phyloP scores from a whole-genome alignment of 352 stramenopile genomes.

The Globisporangium radiosum region DNA sequence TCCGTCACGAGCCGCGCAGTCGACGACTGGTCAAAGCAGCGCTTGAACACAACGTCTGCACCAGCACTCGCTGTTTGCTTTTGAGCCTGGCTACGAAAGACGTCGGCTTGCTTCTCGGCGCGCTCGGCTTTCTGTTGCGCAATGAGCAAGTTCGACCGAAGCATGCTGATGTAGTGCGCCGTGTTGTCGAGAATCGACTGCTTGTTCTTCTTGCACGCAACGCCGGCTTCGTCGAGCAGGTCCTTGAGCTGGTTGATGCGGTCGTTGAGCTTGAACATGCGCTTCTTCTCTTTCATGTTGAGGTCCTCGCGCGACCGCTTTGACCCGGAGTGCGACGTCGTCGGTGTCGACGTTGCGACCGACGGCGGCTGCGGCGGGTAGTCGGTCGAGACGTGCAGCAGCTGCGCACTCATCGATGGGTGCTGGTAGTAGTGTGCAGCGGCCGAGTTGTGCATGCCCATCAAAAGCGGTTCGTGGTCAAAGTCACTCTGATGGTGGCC shows the following conservation, averaged over 20 bases:
- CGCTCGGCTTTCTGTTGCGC: constrained; percentile 53
- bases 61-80: constrained; percentile 13
- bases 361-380: constrained; percentile 2
- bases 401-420: no score
- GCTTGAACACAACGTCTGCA: constrained; percentile 43
- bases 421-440: no score
- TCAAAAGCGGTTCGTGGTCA: no score
- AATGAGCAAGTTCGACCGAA: constrained; percentile 50
- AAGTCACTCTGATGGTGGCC: no score
- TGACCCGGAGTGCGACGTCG: constrained; percentile 19
- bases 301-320: constrained; percentile 75
- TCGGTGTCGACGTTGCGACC: constrained; percentile 17
- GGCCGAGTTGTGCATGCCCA: neutral
- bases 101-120: constrained; percentile 42
- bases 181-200: constrained; percentile 70
- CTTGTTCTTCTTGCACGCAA: constrained; percentile 77
- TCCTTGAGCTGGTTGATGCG: constrained; percentile 75
- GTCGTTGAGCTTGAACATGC: constrained; percentile 88
- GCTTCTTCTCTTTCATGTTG: constrained; percentile 85
- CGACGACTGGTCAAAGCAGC: constrained; percentile 60
- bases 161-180: constrained; percentile 60
- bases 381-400: no score
- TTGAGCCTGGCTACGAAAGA: constrained; percentile 15
- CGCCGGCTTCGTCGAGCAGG: constrained; percentile 49
- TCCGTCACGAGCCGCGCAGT: constrained; percentile 52